Evolutionary conservation across 441 rosid species (phyloP), one percentile per base, ranked within the genome.

Genomic region (Flueggea neowawraea): DNA sequence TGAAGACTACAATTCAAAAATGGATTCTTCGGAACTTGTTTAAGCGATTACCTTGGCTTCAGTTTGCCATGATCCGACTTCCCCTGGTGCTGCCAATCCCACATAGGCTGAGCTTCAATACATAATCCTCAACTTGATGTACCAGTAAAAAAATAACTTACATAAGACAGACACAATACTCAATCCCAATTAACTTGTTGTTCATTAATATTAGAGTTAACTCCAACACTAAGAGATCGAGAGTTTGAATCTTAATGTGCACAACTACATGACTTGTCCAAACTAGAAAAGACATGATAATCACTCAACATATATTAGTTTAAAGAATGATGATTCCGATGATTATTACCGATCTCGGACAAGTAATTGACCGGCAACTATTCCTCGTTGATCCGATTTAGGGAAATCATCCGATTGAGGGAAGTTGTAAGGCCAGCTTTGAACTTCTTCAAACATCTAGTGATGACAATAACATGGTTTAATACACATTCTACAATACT

Each of bases 371-470:
- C 96, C 96, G 2, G 64, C 65, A 64, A 87, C 77, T 57, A 65
- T 64, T 61, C 92, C 96, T 12, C 98, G 77, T 73, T 86, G 78
- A 57, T 76, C 64, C 2, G 76, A 31, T 47, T 64, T n/a, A 4
- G 82, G 75, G 53, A 75, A 90, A 73, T 90, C 94, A n/a, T 78
- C 77, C 0, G 92, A 84, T 31, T 79, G 76, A 0, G 84, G 85
- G 66, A 90, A 86, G 49, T 57, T 63, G 58, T 84, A 87, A 4
- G 98, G 98, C 98, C 98, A 92, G 57, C 74, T 77, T 71, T 84
- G 73, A 8, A 73, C 78, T 85, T 90, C 94, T 3, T 36, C 39
- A 17, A 69, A 51, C 79, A 70, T 72, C 95, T 89, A 69, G 13
- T 9, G 43, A 43, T 15, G 28, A 58, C 13, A 44, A 16, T 33